Percentiles rank a stretch among this genome's conserved stretches.
These are phyloP conservation scores for Moesziomyces sp. DNA, from an alignment of 1,284 basidiomycete genomes.

Conservation along the genomic window DNA sequence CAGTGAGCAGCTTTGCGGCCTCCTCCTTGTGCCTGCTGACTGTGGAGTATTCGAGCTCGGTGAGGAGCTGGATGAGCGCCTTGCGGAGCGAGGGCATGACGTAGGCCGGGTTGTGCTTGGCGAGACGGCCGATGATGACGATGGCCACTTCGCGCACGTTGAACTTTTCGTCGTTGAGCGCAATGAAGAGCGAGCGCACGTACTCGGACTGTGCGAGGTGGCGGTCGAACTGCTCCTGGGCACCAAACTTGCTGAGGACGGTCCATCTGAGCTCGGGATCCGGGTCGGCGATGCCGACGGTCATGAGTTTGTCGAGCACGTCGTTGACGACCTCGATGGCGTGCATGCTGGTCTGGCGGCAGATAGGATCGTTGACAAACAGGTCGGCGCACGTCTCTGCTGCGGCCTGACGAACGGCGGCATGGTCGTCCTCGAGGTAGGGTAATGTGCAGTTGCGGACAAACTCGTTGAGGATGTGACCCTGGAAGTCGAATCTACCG, in stretches of 20 bases:
- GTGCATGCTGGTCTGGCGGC: conserved; percentile 93
- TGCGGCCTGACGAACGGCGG: conserved; percentile 88
- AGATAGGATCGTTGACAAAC: conserved; percentile 92
- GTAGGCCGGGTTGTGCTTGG: conserved; percentile 96
- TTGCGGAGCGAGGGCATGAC: conserved; percentile 98
- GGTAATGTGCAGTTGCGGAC: conserved; percentile 91
- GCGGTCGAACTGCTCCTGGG: conserved; percentile 93
- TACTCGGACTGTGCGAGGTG: conserved; percentile 99
- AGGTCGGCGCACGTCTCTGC: conserved; percentile 91
- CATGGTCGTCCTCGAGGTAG: conserved; percentile 91
- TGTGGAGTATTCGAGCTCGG: conserved; percentile 95
- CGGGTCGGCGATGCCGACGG: conserved; percentile 96
- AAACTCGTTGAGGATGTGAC: conserved; percentile 93
- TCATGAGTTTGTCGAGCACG: conserved; percentile 94
- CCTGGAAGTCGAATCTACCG: conserved; percentile 89
- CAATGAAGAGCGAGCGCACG: conserved; percentile 95
- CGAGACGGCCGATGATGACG: conserved; percentile 88
- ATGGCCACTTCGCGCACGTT: conserved; percentile 92
- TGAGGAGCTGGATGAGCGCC: conserved; percentile 93
- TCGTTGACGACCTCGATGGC: conserved; percentile 98
- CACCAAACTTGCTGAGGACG: conserved; percentile 87
- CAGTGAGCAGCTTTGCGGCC: conserved; percentile 63
- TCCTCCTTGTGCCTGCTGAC: conserved; percentile 81
- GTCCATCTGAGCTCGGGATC: conserved; percentile 62
- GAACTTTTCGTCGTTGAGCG: conserved; percentile 96